Percentiles rank a stretch among this genome's conserved stretches.
Conservation (phyloP, 352 stramenopile species). For the Aphanomyces cochlioides region DNA sequence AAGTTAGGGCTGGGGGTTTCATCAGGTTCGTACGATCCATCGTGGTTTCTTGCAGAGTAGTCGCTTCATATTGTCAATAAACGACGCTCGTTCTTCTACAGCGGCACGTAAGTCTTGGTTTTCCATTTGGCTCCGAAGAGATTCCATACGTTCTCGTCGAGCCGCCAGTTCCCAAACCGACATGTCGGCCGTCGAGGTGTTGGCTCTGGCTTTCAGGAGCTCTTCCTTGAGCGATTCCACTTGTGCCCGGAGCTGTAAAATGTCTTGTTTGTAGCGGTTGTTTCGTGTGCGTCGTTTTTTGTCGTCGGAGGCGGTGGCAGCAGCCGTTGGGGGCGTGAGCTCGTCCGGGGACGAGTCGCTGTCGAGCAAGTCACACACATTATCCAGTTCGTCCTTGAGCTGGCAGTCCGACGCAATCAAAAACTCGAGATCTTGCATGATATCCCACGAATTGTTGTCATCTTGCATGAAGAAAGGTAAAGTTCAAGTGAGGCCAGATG, state of each 20-base stretch:
- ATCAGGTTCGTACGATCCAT: constrained; percentile 1
- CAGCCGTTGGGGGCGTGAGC: neutral
- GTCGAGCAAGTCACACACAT: constrained; percentile 8
- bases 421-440: constrained; percentile 12
- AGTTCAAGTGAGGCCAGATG: no score
- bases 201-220: neutral
- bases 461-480: no score
- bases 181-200: neutral
- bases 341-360: neutral
- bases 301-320: neutral
- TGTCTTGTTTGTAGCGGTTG: neutral
- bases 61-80: constrained; percentile 17
- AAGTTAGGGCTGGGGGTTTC: neutral
- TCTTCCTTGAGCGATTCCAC: neutral
- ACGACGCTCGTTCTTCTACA: neutral
- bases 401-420: constrained; percentile 13
- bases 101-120: constrained; percentile 7
- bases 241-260: neutral
- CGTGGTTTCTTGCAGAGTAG: constrained; percentile 22
- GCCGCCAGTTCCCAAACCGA: constrained; percentile 4
- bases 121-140: neutral
- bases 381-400: neutral
- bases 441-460: neutral
- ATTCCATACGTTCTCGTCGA: neutral
- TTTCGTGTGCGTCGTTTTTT: neutral